These are phyloP conservation scores for Suillus clintonianus DNA, from an alignment of 768 basidiomycete species.

Conservation along the genomic window DNA sequence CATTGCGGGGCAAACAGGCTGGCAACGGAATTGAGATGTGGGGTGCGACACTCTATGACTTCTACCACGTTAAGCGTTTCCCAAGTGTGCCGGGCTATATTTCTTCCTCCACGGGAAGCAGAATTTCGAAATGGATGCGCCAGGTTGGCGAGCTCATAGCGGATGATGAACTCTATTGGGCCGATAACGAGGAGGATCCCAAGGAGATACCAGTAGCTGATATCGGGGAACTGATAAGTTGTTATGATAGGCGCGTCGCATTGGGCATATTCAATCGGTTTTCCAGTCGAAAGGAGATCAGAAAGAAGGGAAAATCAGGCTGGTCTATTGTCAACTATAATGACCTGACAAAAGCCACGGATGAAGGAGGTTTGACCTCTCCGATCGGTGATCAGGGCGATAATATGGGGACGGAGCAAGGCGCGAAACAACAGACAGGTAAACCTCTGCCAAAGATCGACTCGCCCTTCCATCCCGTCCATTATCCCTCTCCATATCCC, in stretches of 20 bases:
- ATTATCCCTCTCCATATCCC: constrained; percentile 45
- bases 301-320: not conserved
- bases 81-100: not conserved
- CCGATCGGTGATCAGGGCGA: not conserved
- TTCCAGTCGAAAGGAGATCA: constrained; percentile 5
- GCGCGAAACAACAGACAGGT: not conserved
- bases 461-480: constrained; percentile 31
- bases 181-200: constrained; percentile 22
- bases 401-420: not conserved
- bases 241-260: constrained; percentile 8
- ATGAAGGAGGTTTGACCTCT: not conserved
- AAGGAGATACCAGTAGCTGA: constrained; percentile 13
- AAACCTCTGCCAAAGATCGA: not conserved
- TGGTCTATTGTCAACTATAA: not conserved
- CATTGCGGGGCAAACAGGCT: constrained; percentile 16
- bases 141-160: constrained; percentile 18
- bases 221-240: constrained; percentile 17
- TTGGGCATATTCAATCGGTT: not conserved
- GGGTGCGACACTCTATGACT: constrained; percentile 29
- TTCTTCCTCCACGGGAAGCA: constrained; percentile 19
- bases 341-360: not conserved
- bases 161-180: constrained; percentile 19
- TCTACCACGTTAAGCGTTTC: constrained; percentile 17
- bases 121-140: constrained; percentile 12
- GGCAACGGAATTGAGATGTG: constrained; percentile 21